Evolutionary conservation across 1,139 yeast genomes (phyloP), one percentile per base, ranked within the genome.

Genomic region (Yamadazyma sp.): DNA sequence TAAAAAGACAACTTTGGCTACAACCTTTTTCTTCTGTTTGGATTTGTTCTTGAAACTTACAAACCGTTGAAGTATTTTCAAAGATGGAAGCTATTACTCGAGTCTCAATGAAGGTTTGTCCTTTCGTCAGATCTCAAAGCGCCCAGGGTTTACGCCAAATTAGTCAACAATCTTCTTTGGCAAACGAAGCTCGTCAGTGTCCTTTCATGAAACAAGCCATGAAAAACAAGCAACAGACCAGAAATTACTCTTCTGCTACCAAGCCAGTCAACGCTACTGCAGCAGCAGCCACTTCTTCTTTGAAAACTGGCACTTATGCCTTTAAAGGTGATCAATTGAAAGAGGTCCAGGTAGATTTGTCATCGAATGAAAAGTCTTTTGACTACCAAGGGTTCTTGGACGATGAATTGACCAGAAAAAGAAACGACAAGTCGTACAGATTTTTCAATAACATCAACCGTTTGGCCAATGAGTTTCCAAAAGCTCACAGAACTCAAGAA

Each of bases 401-500:
- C 38, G 56, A 62, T 38, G 94, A 87, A 53, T 69, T 92, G 49
- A 63, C 73, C 44, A 78, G 77, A 58, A 92, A 92, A 69, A 81
- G 95, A 61, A 56, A 69, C 37, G 98, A 94, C 70, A 88, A 87
- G 63, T 88, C 97, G 23, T 92, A 92, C 69, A 84, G 99, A 56
- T 91, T 78, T 62, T 92, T 92, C 76, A 92, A 94, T 77, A 92
- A 92, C 73, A 89, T 92, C 69, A 92, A 92, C 72, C 83, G 99
- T 51, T 77, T 92, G 56, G 98, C 98, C 38, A 74, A 82, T 48
- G 96, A 91, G 58, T 92, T 88, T 59, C 99, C 99, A 33, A 71
- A 69, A 55, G 98, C 98, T 33, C 98, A 92, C 59, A 79, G 94
- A 50, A 75, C 81, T 39, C 51, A 63, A 33, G 91, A 83, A 56